These are phyloP conservation scores for Termitomyces sp. DNA, from an alignment of 768 basidiomycete genomes.

Conservation along the genomic window DNA sequence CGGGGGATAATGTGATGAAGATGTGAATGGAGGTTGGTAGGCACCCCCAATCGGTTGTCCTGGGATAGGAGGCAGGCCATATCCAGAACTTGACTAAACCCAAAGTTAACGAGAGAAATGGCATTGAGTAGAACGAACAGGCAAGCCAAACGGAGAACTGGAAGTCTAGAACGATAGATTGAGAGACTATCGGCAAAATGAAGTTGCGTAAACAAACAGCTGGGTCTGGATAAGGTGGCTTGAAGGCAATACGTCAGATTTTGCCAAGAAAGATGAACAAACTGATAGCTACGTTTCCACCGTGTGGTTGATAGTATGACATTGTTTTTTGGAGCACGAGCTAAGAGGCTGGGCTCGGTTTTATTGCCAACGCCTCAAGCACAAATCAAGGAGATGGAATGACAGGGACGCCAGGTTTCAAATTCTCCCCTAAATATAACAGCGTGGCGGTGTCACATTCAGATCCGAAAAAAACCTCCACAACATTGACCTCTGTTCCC, in stretches of 20 bases:
- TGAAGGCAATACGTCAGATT: neutral
- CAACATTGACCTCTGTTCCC: neutral
- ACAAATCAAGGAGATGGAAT: neutral
- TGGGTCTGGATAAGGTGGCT: neutral
- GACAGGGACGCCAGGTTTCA: neutral
- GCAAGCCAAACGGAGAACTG: conserved; percentile 1
- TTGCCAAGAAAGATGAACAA: neutral
- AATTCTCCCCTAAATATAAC: neutral
- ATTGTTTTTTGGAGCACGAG: neutral
- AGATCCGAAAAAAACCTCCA: neutral
- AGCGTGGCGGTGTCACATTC: neutral
- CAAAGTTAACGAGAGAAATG: neutral
- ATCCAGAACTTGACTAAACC: neutral
- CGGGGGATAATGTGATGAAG: conserved; percentile 10
- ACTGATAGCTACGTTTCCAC: neutral
- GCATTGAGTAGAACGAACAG: neutral
- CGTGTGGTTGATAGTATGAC: conserved; percentile 1
- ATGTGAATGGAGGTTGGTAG: conserved; percentile 4
- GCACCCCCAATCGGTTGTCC: conserved; percentile 8
- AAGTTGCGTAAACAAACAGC: neutral
- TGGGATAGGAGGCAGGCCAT: conserved; percentile 8
- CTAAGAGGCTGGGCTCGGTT: neutral
- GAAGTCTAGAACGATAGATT: neutral
- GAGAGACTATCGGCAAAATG: neutral
- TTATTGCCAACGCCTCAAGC: neutral